phyloP scores from a whole-genome alignment of 495 filamentous ascomycete species.

The Darksidea phi region DNA sequence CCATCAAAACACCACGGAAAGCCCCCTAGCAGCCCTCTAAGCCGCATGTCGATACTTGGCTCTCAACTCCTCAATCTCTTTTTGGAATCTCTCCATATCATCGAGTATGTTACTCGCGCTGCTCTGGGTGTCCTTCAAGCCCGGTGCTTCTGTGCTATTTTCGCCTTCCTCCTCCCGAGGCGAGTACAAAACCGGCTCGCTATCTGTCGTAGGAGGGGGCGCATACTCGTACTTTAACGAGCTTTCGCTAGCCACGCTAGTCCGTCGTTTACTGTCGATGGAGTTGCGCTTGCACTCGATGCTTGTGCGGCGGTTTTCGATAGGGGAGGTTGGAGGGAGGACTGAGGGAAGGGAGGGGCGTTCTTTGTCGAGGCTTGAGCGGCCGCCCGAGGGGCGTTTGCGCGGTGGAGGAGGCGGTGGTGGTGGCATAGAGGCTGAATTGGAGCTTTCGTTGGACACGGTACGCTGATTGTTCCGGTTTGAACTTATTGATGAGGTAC shows the following conservation, averaged over 20 bases:
- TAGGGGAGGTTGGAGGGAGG: conserved; percentile 16
- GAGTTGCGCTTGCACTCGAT: conserved; percentile 24
- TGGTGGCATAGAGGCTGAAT: conserved; percentile 27
- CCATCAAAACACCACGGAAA: neutral
- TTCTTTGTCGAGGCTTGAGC: conserved; percentile 28
- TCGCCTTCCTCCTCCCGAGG: conserved; percentile 14
- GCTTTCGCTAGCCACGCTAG: conserved; percentile 34
- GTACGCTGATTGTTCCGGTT: conserved; percentile 9
- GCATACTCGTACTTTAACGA: conserved; percentile 29
- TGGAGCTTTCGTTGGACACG: conserved; percentile 16
- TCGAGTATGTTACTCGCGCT: conserved; percentile 34
- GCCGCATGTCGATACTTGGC: conserved; percentile 20
- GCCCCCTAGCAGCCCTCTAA: neutral
- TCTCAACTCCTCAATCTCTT: conserved; percentile 43
- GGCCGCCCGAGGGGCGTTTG: conserved; percentile 21
- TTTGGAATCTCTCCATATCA: conserved; percentile 42
- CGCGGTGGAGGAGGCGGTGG: conserved; percentile 41
- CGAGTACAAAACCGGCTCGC: conserved; percentile 13
- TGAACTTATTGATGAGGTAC: conserved; percentile 19
- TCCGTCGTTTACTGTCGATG: conserved; percentile 25
- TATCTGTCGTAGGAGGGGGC: conserved; percentile 4
- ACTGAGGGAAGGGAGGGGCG: conserved; percentile 5
- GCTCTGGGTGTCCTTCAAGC: neutral
- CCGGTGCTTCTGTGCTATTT: conserved; percentile 2
- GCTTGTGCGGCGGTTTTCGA: conserved; percentile 26